Conservation (phyloP, 2,329 filamentous ascomycete species). For the Fusarium sp. region DNA sequence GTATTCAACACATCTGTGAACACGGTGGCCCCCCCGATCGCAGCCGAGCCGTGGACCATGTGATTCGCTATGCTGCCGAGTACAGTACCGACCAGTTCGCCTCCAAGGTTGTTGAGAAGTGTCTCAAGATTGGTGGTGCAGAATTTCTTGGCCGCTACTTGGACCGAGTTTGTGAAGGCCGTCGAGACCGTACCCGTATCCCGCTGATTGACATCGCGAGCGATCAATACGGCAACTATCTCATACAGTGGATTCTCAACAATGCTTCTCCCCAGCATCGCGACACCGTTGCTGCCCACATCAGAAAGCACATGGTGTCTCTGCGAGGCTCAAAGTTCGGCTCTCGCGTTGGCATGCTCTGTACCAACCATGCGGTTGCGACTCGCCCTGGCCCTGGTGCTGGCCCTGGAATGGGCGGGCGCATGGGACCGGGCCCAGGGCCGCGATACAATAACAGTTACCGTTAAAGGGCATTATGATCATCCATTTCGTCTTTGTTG, state of each 20-base stretch:
- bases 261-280: conserved; percentile 89
- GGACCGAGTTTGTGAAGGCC: conserved; percentile 92
- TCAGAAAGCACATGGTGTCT: conserved; percentile 99
- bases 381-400: conserved; percentile 89
- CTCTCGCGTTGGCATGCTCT: conserved; percentile 98
- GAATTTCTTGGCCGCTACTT: conserved; percentile 95
- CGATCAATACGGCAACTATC: conserved; percentile 98
- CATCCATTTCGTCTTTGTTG: conserved; percentile 3
- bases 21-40: conserved; percentile 93
- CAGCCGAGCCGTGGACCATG: conserved; percentile 93
- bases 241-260: conserved; percentile 96
- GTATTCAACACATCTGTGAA: conserved; percentile 99
- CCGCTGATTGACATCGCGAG: conserved; percentile 98
- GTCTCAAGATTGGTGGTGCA: conserved; percentile 91
- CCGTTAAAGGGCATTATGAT: conserved; percentile 57
- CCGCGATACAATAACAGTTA: conserved; percentile 71
- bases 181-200: conserved; percentile 91
- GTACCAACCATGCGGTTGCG: conserved; percentile 90
- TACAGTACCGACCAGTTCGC: conserved; percentile 99
- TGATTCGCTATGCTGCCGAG: conserved; percentile 91
- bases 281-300: conserved; percentile 92
- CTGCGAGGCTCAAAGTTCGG: conserved; percentile 98
- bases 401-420: conserved; percentile 72
- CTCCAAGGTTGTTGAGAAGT: conserved; percentile 99
- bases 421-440: conserved; percentile 64